Conservation (phyloP, 805 yeast species). For the Candida loeiensis region DNA sequence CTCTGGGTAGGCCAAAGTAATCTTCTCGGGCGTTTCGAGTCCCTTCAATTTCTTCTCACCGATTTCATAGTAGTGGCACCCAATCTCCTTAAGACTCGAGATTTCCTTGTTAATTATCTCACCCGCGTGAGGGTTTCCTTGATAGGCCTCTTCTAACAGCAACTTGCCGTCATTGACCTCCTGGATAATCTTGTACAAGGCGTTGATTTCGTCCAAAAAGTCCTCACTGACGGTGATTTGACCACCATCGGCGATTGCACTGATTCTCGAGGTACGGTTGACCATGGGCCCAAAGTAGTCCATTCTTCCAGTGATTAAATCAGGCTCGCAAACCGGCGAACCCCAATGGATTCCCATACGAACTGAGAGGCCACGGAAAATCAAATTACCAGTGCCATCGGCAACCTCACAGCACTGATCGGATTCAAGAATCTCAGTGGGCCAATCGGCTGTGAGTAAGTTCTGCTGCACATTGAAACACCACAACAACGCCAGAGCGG, state of each 20-base stretch:
- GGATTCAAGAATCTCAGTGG: conserved; percentile 79
- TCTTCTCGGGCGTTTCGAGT: conserved; percentile 84
- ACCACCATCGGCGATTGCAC: conserved; percentile 98
- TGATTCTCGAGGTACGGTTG: conserved; percentile 87
- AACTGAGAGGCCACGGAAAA: conserved; percentile 88
- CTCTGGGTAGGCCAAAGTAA: conserved; percentile 75
- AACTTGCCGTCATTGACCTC: conserved; percentile 28
- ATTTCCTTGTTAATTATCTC: conserved; percentile 65
- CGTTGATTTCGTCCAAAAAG: conserved; percentile 66
- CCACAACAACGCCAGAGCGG: conserved; percentile 88
- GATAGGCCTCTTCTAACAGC: conserved; percentile 39
- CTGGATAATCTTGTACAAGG: conserved; percentile 48
- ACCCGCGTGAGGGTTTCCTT: conserved; percentile 45
- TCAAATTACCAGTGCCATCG: conserved; percentile 55
- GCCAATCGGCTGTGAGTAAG: conserved; percentile 86
- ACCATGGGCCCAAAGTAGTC: conserved; percentile 99
- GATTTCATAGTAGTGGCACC: conserved; percentile 60
- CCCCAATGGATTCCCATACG: conserved; percentile 99
- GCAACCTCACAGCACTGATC: conserved; percentile 79
- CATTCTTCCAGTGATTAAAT: conserved; percentile 94
- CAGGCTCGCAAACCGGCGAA: conserved; percentile 90
- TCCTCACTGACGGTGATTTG: conserved; percentile 86
- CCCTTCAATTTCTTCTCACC: conserved; percentile 94
- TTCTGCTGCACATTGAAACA: conserved; percentile 90
- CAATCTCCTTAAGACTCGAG: conserved; percentile 59